Percentiles rank a stretch among this genome's conserved stretches.
These are phyloP conservation scores for Salix purpurea DNA, from an alignment of 345 rosid species.

Conservation along the genomic window DNA sequence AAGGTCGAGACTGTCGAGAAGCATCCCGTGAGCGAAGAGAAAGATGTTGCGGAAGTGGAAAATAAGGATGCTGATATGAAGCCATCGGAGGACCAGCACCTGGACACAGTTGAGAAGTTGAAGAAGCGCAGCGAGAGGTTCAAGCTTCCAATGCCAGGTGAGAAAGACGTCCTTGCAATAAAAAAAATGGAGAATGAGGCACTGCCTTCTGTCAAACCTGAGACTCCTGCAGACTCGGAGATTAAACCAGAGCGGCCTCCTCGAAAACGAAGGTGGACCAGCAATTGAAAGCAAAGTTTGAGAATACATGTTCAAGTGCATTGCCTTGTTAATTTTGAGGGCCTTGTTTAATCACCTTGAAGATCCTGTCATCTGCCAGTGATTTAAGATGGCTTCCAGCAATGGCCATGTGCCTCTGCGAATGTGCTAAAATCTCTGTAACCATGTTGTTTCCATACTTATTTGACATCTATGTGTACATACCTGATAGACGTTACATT, in stretches of 20 bases:
- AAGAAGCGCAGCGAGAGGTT: constrained; percentile 98
- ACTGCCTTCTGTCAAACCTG: constrained; percentile 47
- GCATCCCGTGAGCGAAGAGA: constrained; percentile 41
- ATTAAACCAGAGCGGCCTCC: constrained; percentile 87
- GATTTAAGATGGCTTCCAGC: constrained; percentile 14
- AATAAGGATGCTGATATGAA: constrained; percentile 52
- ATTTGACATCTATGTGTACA: constrained; percentile 24
- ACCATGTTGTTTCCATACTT: constrained; percentile 16
- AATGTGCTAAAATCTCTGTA: constrained; percentile 14
- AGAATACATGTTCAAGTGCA: not conserved
- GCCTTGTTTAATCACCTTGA: constrained; percentile 2
- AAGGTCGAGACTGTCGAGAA: constrained; percentile 34
- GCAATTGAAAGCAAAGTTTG: constrained; percentile 36
- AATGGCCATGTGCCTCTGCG: constrained; percentile 15
- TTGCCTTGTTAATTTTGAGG: constrained; percentile 1
- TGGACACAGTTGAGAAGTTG: constrained; percentile 91
- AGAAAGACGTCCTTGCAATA: constrained; percentile 47
- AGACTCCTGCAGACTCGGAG: constrained; percentile 56
- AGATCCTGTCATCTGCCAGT: constrained; percentile 1
- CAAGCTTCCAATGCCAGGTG: constrained; percentile 88
- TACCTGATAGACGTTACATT: constrained; percentile 35
- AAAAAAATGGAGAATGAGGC: constrained; percentile 67
- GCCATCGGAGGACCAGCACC: constrained; percentile 60
- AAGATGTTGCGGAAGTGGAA: constrained; percentile 43
- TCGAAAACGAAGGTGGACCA: constrained; percentile 83